Base-by-base conservation (phyloP, 2,329 filamentous ascomycete genomes). In the Colletotrichum sp. region DNA sequence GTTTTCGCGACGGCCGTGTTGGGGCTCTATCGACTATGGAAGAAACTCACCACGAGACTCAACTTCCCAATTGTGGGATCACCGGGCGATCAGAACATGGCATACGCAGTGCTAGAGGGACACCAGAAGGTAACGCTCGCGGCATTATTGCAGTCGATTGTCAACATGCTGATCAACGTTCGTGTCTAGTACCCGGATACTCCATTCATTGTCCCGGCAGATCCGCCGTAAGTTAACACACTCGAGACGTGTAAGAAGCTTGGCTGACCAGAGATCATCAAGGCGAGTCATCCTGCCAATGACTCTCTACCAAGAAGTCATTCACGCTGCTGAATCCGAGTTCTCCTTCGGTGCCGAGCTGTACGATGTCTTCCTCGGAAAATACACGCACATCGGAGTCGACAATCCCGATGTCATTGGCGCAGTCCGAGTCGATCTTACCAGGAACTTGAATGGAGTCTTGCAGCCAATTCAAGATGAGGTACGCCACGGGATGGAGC, bases 281-380 rank as follows among this genome's bases (percentile, higher is more conserved):
- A 70, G 67, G 9, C 38, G 73, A n/a, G 73, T 75, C 12, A 64
- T 75, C 28, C 69, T 75, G 3, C 73, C 73, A 9, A 75, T 75
- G 73, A 75, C 43, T 16, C 61, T 75, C 5, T 68, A 75, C 32
- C 55, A 73, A 13, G 73, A 75, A 30, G 73, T 72, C 6, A 73
- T 75, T 16, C 70, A 75, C n/a, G 69, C 73, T 12, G 34, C 62
- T 10, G 73, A 67, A 15, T 56, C 73, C 13, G 56, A 72, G 3
- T 55, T 75, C 13, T 75, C 73, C 24, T 75, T 75, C 61, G 30
- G 34, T 13, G 69, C 69, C 3, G 73, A 75, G 32, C 38, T 75
- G 24, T 77, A 78, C 56, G 76, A 78, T 30, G 52, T 75, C 10
- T 78, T 78, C 24, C 73, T 78, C 9, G 77, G 77, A 9, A 65